These are phyloP conservation scores for Botrytis fabae DNA, from an alignment of 2,329 filamentous ascomycete species.

Conservation along the genomic window DNA sequence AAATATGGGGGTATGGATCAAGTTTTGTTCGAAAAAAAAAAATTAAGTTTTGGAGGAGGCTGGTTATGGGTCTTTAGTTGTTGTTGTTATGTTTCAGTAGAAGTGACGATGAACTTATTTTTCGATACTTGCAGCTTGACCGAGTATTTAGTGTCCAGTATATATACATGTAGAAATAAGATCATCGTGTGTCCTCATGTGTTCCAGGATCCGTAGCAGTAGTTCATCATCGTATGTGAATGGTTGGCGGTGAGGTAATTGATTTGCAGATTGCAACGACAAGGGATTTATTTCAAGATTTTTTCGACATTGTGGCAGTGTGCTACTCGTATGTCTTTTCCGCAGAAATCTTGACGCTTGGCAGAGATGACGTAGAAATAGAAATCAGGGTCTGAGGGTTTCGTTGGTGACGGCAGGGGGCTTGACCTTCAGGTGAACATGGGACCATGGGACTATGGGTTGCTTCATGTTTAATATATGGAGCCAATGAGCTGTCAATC, in stretches of 20 bases:
- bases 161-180: constrained; percentile 10
- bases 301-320: background rate
- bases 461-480: background rate
- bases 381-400: background rate
- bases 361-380: constrained; percentile 15
- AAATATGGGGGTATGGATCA: constrained; percentile 5
- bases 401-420: background rate
- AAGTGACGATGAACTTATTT: background rate
- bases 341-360: constrained; percentile 8
- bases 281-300: constrained; percentile 13
- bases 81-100: constrained; percentile 22
- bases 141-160: constrained; percentile 17
- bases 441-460: constrained; percentile 3
- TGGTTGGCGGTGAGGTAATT: constrained; percentile 18
- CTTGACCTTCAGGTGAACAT: background rate
- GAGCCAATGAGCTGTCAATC: constrained; percentile 19
- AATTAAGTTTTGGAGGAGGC: constrained; percentile 1
- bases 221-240: background rate
- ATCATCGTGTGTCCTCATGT: background rate
- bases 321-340: background rate
- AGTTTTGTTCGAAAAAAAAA: background rate
- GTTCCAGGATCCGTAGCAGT: background rate
- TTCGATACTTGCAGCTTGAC: constrained; percentile 13
- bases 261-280: background rate
- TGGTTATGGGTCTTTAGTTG: constrained; percentile 2